Base-by-base conservation (phyloP, 2,329 filamentous ascomycete genomes). In the Hymenoscyphus linearis region DNA sequence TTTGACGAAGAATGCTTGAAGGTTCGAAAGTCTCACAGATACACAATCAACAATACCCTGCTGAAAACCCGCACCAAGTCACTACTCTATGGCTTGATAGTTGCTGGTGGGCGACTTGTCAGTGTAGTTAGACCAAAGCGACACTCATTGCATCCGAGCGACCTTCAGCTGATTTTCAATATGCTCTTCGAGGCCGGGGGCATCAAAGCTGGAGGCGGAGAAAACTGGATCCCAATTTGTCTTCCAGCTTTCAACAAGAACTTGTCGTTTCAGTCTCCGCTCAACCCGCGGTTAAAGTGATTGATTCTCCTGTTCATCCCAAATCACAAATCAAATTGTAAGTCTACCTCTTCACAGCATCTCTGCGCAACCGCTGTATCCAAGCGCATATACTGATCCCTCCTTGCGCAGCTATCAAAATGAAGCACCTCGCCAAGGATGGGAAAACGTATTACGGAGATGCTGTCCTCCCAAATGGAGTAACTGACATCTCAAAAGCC, bases 191-290 rank as follows among this genome's bases (percentile, higher is more conserved):
- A 96, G 76, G 95, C 93, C 2, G 91, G 91, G 55, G 89, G 91
- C 52, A 89, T 99, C 72, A 93, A 95, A 73, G 89, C 91, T 22
- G 93, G 90, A 5, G 95, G 93, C 22, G 95, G 93, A 34, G 95
- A 99, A 75, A 97, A 93, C 70, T 99, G 95, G 95, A 93, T 98
- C 55, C 95, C 95, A 0, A 81, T 99, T 6, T 99, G 95, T 70
- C 82, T 99, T 2, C 96, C 95, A 0, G 93, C 93, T 4, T 99
- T 99, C 78, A 99, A 99, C 77, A 98, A 91, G 74, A 90, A 87
- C 91, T 91, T 85, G 91, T 95, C 91, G 92, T 88, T 85, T 96
- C 93, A 97, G 93, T 98, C 93, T 96, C 93, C 93, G 93, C 89
- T 85, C 87, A 90, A 87, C 78, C 79, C 78, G 90, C 92, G 93